These are phyloP conservation scores for Saccharomycopsis fibuligera DNA, from an alignment of 805 yeast genomes.

Conservation along the genomic window DNA sequence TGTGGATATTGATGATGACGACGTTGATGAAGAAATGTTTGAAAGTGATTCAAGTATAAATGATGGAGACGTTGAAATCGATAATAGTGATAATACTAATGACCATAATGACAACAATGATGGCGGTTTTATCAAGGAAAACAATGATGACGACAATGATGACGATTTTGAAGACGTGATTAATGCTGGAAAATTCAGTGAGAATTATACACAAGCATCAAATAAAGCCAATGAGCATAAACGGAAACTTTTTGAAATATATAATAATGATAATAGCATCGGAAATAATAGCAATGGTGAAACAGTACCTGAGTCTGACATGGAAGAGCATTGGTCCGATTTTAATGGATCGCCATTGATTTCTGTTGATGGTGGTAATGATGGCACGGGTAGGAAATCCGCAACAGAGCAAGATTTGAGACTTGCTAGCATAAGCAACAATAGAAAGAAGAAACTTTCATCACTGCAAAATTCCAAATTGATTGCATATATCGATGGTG, in stretches of 20 bases:
- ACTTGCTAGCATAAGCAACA: too few species aligned
- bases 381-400: not conserved
- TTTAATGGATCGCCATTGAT: conserved; percentile 1
- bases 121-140: not conserved
- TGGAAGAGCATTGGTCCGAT: not conserved
- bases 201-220: not conserved
- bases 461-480: conserved; percentile 27
- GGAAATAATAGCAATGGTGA: not conserved
- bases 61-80: not conserved
- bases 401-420: not conserved
- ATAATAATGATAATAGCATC: not conserved
- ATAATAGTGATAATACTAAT: not conserved
- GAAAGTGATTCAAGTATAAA: not conserved
- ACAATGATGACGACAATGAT: not conserved
- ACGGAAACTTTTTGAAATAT: not conserved
- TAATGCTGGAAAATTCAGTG: not conserved
- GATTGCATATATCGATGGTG: conserved; percentile 47
- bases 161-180: conserved; percentile 5
- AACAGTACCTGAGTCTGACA: conserved; percentile 4
- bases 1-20: too few species aligned
- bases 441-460: not conserved
- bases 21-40: conserved; percentile 4
- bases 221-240: not conserved
- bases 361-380: too few species aligned
- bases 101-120: not conserved